phyloP scores from a whole-genome alignment of 768 basidiomycete species.

The Fistulinella prunicolor region DNA sequence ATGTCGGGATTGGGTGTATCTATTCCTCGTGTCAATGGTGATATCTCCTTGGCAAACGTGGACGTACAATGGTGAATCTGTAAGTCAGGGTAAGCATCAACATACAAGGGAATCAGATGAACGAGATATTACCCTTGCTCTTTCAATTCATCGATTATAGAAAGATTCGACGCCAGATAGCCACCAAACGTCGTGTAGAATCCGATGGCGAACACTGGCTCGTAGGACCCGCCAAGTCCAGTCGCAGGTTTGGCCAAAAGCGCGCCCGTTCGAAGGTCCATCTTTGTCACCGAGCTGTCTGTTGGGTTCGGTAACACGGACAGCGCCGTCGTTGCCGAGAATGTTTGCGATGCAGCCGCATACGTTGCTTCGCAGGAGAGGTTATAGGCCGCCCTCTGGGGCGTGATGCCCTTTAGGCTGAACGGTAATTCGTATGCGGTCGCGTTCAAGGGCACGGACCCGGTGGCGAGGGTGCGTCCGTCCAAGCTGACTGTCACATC shows the following conservation, averaged over 20 bases:
- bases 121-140: constrained; percentile 25
- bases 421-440: constrained; percentile 50
- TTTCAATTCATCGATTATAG: constrained; percentile 31
- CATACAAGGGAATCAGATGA: background rate
- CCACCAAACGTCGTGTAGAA: constrained; percentile 45
- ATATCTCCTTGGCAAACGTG: background rate
- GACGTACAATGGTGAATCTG: constrained; percentile 33
- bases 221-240: constrained; percentile 47
- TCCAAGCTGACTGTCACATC: constrained; percentile 45
- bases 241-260: constrained; percentile 49
- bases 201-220: constrained; percentile 48
- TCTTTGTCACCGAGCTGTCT: constrained; percentile 59
- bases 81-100: constrained; percentile 1
- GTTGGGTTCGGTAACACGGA: constrained; percentile 48
- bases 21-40: constrained; percentile 14
- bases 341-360: constrained; percentile 42
- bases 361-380: constrained; percentile 27
- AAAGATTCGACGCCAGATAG: constrained; percentile 19
- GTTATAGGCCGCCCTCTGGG: constrained; percentile 35
- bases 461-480: constrained; percentile 42
- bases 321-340: constrained; percentile 42
- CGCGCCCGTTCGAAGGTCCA: constrained; percentile 59
- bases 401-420: constrained; percentile 43
- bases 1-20: constrained; percentile 73
- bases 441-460: constrained; percentile 49